Conservation (phyloP, 1,139 yeast genomes). For the Taphrina flavorubra region DNA sequence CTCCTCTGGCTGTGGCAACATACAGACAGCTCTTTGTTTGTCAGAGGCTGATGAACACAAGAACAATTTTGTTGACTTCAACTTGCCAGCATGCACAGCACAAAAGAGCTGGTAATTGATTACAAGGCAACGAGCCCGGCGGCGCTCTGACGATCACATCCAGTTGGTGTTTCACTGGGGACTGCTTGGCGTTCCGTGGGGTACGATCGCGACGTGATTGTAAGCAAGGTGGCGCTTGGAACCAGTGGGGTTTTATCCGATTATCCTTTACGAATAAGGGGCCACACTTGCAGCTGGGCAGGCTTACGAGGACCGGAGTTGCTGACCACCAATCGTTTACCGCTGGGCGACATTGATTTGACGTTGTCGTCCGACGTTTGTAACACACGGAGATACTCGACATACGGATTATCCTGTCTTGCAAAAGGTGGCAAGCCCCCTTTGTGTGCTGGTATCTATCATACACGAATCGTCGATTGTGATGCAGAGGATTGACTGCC, state of each 20-base stretch:
- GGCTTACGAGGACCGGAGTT: not conserved
- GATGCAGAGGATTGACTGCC: no score
- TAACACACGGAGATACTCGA: not conserved
- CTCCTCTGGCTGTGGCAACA: no score
- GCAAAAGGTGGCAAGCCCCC: no score
- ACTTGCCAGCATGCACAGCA: no score
- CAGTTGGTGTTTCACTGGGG: not conserved
- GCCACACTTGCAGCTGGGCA: no score
- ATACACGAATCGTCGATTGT: no score
- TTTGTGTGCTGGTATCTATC: no score
- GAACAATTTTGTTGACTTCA: no score
- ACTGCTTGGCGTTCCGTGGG: conserved; percentile 1
- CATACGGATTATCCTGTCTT: no score
- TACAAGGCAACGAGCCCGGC: not conserved
- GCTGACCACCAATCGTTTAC: not conserved
- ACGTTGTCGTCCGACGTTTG: not conserved
- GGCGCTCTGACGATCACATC: not conserved
- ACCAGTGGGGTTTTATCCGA: conserved; percentile 15
- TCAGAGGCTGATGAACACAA: no score
- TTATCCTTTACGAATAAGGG: not conserved
- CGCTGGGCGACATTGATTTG: not conserved
- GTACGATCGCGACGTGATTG: conserved; percentile 2
- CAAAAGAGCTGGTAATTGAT: not conserved
- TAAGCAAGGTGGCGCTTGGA: not conserved
- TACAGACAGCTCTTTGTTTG: no score